Evolutionary conservation across 169 alveolate genomes (phyloP).

Genomic region (Toxoplasma gondii): DNA sequence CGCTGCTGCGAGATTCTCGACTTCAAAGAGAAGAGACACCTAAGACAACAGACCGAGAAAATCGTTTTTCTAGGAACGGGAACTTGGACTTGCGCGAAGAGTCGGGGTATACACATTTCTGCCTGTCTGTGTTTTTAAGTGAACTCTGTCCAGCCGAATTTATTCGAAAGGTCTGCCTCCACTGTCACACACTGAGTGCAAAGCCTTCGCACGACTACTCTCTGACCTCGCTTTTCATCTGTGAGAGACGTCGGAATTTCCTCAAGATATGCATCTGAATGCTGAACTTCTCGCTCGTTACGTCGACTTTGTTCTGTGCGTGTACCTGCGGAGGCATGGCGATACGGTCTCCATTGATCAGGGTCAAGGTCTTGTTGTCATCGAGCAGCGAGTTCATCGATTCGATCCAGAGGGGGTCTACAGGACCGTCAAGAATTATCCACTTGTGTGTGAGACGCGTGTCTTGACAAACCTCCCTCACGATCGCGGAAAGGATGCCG

Average conservation of each 20-base stretch:
- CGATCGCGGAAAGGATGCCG: constrained; percentile 90
- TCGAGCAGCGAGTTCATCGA: constrained; percentile 95
- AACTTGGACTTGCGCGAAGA: no score
- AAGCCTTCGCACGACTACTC: no score
- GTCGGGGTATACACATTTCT: no score
- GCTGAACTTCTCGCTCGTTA: no score
- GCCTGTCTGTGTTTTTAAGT: no score
- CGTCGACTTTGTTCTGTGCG: not conserved
- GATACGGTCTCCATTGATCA: constrained; percentile 93
- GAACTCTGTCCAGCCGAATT: no score
- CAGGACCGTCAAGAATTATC: constrained; percentile 94
- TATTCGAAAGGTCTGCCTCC: no score
- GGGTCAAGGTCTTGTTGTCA: constrained; percentile 94
- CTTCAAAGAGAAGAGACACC: constrained; percentile 94
- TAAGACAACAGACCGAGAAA: constrained; percentile 64
- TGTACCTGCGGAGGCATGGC: constrained; percentile 85
- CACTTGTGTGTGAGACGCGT: constrained; percentile 91
- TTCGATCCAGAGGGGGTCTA: constrained; percentile 97
- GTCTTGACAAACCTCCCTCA: constrained; percentile 83
- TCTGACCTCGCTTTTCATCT: no score
- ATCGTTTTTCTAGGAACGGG: not conserved
- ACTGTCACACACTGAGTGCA: no score
- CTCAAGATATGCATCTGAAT: no score
- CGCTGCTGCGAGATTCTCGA: constrained; percentile 93
- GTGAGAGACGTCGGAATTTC: no score